Evolutionary conservation across 371 early-diverging fungal species (phyloP), one percentile per base, ranked within the genome.

Genomic region (Apophysomyces trapeziformis): DNA sequence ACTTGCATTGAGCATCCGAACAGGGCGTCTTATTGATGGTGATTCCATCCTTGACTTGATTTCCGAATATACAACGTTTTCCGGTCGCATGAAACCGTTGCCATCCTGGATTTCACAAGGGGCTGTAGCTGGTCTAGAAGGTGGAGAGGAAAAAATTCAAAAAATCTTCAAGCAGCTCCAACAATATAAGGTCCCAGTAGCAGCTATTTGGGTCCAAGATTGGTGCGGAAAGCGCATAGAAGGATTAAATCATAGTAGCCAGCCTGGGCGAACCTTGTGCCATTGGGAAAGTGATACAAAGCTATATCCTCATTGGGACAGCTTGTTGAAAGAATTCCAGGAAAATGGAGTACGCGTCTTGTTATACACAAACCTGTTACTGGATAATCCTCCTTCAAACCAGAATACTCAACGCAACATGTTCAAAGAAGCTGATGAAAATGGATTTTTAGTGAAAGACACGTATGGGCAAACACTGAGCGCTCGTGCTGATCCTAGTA

Each of bases 41-140:
- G 76, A 64, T 16, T 73, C 73, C 1, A 76, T 83, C 77, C 63
- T 83, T 3, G 79, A 76, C 36, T 57, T 86, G 1, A 61, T 86
- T 32, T 68, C 80, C 8, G 83, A 81, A 54, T 84, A 83, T 57
- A 83, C 86, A 5, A 60, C 63, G 8, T 79, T 78, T 60, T 54
- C 74, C 5, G 86, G 86, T 11, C 75, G 83, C 26, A 83, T 86
- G 82, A 61, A 64, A 12, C 73, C 80, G 5, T 54, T 86, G 38
- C 84, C 86, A 13, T 77, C 77, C 32, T 86, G 86, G 86, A 66
- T 74, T 1, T 67, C 70, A 7, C 57, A 79, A 21, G 85, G 85
- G 9, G 74, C 72, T 2, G 73, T 85, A 47, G 76, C 77, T 13
- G 77, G 80, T 26, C 75, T 86, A 39, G 79, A 81, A 67, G 86